Percentiles rank a stretch among this genome's conserved stretches.
phyloP scores from a whole-genome alignment of 345 rosid species.

The Populus davidiana region DNA sequence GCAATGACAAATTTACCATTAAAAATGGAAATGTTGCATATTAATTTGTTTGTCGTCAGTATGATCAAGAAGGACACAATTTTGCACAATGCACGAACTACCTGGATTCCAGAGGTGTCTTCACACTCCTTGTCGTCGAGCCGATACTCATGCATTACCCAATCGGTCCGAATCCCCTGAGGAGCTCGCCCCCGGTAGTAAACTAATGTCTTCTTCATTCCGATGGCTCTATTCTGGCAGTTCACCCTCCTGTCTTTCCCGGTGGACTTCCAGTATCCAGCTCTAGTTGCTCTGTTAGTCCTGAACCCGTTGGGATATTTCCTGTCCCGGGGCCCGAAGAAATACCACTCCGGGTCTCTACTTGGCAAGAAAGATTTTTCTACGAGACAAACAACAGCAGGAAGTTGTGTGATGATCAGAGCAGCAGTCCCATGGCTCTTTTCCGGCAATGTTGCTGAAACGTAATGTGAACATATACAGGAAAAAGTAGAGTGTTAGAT shows the following conservation, averaged over 20 bases:
- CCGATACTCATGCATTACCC: conserved; percentile 97
- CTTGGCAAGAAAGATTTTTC: conserved; percentile 87
- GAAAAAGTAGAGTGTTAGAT: background rate
- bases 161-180: conserved; percentile 81
- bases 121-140: conserved; percentile 83
- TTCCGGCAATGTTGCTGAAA: background rate
- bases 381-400: conserved; percentile 14
- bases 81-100: conserved; percentile 20
- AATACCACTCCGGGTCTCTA: conserved; percentile 95
- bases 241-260: conserved; percentile 81
- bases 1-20: too few relatives aligned
- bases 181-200: conserved; percentile 91
- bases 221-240: conserved; percentile 64
- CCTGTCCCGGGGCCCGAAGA: conserved; percentile 88
- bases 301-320: conserved; percentile 89
- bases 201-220: conserved; percentile 94
- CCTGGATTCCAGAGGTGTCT: conserved; percentile 78
- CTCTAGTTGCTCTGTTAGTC: conserved; percentile 82
- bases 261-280: conserved; percentile 89
- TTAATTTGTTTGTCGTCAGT: background rate
- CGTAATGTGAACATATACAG: background rate
- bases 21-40: background rate
- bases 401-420: background rate
- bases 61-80: background rate
- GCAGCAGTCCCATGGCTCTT: too few relatives aligned